phyloP scores from a whole-genome alignment of 129 eudicot genomes.

The Gnaphalium uliginosum region DNA sequence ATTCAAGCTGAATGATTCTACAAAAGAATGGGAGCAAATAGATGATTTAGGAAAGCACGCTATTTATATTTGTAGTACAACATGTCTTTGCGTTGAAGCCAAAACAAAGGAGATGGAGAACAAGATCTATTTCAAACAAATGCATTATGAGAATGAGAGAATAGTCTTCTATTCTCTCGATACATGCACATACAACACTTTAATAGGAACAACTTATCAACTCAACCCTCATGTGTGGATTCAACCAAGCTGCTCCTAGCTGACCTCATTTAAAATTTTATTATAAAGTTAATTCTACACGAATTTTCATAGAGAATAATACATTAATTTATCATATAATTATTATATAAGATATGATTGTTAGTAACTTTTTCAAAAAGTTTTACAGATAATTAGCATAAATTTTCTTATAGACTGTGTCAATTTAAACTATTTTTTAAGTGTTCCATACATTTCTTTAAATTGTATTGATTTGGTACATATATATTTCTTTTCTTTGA shows the following conservation, averaged over 20 bases:
- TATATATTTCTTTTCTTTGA: no score
- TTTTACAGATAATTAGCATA: no score
- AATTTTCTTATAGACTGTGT: no score
- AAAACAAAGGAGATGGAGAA: conserved; percentile 17
- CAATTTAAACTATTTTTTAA: no score
- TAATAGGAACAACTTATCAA: background rate
- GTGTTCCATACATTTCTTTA: no score
- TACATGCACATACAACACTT: conserved; percentile 27
- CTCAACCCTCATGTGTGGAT: conserved; percentile 24
- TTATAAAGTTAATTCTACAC: no score
- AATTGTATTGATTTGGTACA: no score
- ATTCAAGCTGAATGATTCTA: conserved; percentile 17
- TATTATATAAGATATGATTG: no score
- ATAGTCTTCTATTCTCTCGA: conserved; percentile 36
- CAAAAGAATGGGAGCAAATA: conserved; percentile 20
- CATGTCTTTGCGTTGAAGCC: conserved; percentile 19
- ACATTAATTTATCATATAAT: no score
- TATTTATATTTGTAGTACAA: conserved; percentile 17
- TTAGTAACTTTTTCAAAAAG: no score
- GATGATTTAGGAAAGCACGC: background rate
- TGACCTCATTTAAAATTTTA: no score
- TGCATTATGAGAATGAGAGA: background rate
- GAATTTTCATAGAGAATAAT: no score
- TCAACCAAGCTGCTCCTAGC: conserved; percentile 27
- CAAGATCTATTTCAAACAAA: conserved; percentile 22